Evolutionary conservation across 2,329 filamentous ascomycete genomes (phyloP), one percentile per base, ranked within the genome.

Genomic region (Coniella vitis): DNA sequence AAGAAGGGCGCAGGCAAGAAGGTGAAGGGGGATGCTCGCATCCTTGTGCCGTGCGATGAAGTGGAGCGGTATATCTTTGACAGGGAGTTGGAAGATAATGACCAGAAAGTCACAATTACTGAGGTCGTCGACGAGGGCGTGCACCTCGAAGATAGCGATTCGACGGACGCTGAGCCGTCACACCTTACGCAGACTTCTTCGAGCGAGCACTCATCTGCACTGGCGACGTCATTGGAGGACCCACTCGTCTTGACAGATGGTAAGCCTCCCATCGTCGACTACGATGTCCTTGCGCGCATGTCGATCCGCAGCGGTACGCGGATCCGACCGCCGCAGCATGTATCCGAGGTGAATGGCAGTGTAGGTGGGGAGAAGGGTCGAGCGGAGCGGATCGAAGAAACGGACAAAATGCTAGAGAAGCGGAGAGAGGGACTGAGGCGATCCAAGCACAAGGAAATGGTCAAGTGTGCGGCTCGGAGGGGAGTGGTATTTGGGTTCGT

Each of bases 381-480:
- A 53, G 73, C 73, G 4, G 77, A 80, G 59, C 67, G 70, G n/a
- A 64, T 68, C 7, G 63, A 69, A 14, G 76, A 80, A 59, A 76
- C 71, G 3, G 69, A 71, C 2, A 73, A 75, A 55, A 73, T 75
- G 66, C 58, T 70, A 34, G 63, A 67, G 52, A 76, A 73, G 61
- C 63, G 76, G 20, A 59, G 63, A 12, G 68, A 76, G 45, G 76
- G 76, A 0, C 69, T 77, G 58, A 67, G 63, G 50, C 56, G 49
- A 41, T 61, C 57, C 3, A 61, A 73, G 4, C 71, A 73, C 56
- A 69, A 74, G 20, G 81, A 86, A 60, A 69, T 81, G 65, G 72
- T 84, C 40, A 71, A 76, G 22, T 74, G 75, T n/a, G 81, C 80
- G 0, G 83, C 83, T 2, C 74, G 83, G 56, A 70, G 81, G 19